These are phyloP conservation scores for Boletus tomentosulus DNA, from an alignment of 768 basidiomycete genomes.

Conservation along the genomic window DNA sequence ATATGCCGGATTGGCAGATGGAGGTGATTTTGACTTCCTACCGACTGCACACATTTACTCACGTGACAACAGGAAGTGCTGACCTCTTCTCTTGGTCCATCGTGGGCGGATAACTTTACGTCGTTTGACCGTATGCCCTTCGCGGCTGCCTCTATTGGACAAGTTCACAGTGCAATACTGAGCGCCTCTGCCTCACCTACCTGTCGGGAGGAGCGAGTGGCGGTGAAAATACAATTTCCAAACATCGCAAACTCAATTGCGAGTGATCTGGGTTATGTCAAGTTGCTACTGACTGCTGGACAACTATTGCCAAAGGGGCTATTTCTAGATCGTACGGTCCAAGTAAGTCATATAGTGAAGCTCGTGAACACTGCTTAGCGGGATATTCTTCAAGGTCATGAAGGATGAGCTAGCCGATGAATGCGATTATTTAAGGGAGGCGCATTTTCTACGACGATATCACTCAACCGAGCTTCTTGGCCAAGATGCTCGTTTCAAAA, in stretches of 20 bases:
- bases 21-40: slow-evolving; percentile 49
- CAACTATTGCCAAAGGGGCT: slow-evolving; percentile 81
- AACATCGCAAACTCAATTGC: slow-evolving; percentile 83
- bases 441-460: slow-evolving; percentile 63
- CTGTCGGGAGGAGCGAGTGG: slow-evolving; percentile 53
- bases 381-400: slow-evolving; percentile 58
- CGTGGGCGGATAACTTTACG: slow-evolving; percentile 69
- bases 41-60: not conserved
- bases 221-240: slow-evolving; percentile 94
- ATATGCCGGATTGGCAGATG: slow-evolving; percentile 99
- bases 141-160: slow-evolving; percentile 95
- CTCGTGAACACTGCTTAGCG: not conserved
- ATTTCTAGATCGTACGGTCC: slow-evolving; percentile 84
- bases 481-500: slow-evolving; percentile 63
- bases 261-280: slow-evolving; percentile 84
- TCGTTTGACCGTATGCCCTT: slow-evolving; percentile 84
- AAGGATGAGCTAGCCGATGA: slow-evolving; percentile 87
- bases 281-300: slow-evolving; percentile 75
- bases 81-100: slow-evolving; percentile 61
- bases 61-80: slow-evolving; percentile 57
- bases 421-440: slow-evolving; percentile 87
- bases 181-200: slow-evolving; percentile 49
- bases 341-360: slow-evolving; percentile 36
- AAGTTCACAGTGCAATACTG: slow-evolving; percentile 81
- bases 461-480: slow-evolving; percentile 47